These are phyloP conservation scores for Solanum hybrid DNA, from an alignment of 305 asterid genomes.

Conservation along the genomic window DNA sequence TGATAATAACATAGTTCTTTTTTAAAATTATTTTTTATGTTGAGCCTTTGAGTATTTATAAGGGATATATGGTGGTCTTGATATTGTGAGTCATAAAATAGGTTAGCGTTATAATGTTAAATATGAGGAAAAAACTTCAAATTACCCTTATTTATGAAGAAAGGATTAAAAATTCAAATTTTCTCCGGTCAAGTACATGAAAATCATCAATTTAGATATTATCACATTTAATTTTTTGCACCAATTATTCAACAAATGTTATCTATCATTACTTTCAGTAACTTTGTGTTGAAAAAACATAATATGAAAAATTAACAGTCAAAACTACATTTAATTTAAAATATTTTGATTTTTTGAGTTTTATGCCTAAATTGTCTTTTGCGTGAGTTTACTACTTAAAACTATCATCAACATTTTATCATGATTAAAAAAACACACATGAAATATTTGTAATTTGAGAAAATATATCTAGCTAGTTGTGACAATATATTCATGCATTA, in stretches of 20 bases:
- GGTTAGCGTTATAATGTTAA: no score
- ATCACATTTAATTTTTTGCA: background rate
- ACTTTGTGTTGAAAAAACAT: background rate
- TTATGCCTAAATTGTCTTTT: background rate
- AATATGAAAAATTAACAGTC: background rate
- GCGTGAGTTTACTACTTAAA: background rate
- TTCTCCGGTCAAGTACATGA: background rate
- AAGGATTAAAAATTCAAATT: no score
- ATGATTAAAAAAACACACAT: background rate
- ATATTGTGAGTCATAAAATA: no score
- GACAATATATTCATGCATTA: no score
- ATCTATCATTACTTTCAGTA: background rate
- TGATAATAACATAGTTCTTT: no score
- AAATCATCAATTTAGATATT: background rate
- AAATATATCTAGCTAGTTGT: background rate
- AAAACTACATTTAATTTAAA: no score
- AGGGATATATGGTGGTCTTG: no score
- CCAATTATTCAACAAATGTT: background rate
- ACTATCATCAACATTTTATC: background rate
- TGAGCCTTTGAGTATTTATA: no score
- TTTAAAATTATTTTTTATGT: no score
- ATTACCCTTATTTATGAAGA: no score
- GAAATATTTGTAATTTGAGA: background rate
- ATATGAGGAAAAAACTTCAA: no score
- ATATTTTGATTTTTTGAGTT: background rate